Base-by-base conservation (phyloP, 176 grass and related monocot genomes). In the Aegilops longissima region DNA sequence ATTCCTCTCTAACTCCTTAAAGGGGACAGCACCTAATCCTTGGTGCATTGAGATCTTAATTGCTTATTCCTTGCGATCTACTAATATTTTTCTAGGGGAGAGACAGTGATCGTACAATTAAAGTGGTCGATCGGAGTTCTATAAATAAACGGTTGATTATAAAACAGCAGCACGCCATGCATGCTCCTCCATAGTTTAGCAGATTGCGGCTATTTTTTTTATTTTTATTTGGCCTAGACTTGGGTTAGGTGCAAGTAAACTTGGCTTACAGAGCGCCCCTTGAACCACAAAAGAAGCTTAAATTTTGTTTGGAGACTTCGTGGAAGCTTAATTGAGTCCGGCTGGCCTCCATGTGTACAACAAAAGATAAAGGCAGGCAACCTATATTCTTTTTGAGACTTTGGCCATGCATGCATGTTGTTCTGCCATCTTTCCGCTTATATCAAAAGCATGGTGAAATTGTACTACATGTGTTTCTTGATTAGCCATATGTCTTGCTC, bases 1-100 rank as follows among this genome's bases (percentile, higher is more conserved):
- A 27, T 81, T 80, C 69, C 70, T 70, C 61, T 58, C 76, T 33
- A 91, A 84, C 81, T 88, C 85, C 86, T 91, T 85, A 81, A 88
- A 91, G 77, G 90, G 23, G 27, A 85, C 86, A 85, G 1, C 81
- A 81, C 82, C 77, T 81, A 88, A 80, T 63, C 40, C 70, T 70
- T 72, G 13, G 61, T 73, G 39, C 73, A 78, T 68, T 52, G 81
- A 23, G 56, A 80, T 81, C 35, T 59, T 25, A 70, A 77, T 35
- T 80, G 45, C 1, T 14, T 36, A 73, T 87, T 85, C 66, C 68
- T 30, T 77, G 29, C 20, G 23, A 52, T 4, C 68, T 64, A 79
- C 68, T 64, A 79, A 42, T 68, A 61, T 69, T 61, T 83, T 33
- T 6, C 27, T 87, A 66, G 21, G 65, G 42, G 54, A 21, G 51